Evolutionary conservation across 495 filamentous ascomycete species (phyloP), one percentile per base, ranked within the genome.

Genomic region (Parachaetomium inaequale): DNA sequence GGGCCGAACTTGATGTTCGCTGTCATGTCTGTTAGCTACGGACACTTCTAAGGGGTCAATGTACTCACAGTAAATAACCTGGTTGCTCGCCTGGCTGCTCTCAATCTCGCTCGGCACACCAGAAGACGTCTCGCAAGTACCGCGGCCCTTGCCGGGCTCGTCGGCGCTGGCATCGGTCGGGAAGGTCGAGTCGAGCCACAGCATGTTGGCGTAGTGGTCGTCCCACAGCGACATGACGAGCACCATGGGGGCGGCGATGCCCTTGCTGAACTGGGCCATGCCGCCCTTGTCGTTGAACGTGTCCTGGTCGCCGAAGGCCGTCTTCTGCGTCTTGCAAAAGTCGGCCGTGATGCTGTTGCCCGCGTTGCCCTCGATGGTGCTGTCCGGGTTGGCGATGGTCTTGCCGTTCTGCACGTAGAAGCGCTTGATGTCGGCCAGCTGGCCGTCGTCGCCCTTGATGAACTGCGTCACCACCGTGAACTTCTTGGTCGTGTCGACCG

Each of bases 221-320:
- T 90, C 87, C 89, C 89, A 92, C 69, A 92, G 72, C 66, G 82
- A 86, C 83, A 92, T 82, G 72, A 88, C 87, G n/a, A 92, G 81
- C 52, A 89, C 89, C 86, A 91, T 87, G 60, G 83, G 85, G 26
- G 78, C 51, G n/a, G 69, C 72, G 29, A 90, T 66, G 23, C 78
- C 85, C 26, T 75, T 67, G 57, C 85, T 78, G 79, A 91, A 85
- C 50, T 75, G 71, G 12, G 64, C 59, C 54, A 88, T 70, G 38
- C 87, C 89, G 50, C 88, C 88, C 67, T 84, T 81, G 58, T 71
- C 56, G 29, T 68, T 70, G 78, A 88, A 90, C 72, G 75, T 74
- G 71, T 85, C 75, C 31, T 72, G 70, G 69, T 89, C 88, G 42
- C 79, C 84, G 69, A 91, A 87, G 31, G 78, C 78, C 0, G 66